Evolutionary conservation across 1,284 basidiomycete genomes (phyloP).

Genomic region (Dichomitus squalens): DNA sequence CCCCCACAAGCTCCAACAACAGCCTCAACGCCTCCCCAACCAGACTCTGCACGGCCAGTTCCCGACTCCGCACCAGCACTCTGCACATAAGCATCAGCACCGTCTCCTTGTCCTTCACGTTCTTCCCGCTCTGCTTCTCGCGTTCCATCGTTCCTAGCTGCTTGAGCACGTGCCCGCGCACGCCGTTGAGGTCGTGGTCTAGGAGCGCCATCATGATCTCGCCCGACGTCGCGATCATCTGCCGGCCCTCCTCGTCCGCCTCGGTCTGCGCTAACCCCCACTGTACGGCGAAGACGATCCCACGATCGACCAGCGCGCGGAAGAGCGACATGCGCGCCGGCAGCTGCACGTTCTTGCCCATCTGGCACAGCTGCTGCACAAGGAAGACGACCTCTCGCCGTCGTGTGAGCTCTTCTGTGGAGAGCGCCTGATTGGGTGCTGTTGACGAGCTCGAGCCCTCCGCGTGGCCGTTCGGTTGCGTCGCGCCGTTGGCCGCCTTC

Average conservation of each 20-base stretch:
- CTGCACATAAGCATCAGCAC: constrained; percentile 77
- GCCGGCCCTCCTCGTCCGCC: constrained; percentile 39
- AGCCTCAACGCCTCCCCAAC: constrained; percentile 89
- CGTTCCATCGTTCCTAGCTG: constrained; percentile 73
- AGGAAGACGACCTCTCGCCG: constrained; percentile 82
- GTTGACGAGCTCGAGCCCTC: constrained; percentile 20
- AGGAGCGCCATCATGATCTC: constrained; percentile 88
- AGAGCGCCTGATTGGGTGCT: constrained; percentile 30
- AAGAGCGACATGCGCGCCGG: constrained; percentile 88
- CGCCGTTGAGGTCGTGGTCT: constrained; percentile 90
- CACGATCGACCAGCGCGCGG: constrained; percentile 86
- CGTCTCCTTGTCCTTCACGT: constrained; percentile 68
- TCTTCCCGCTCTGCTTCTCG: constrained; percentile 55
- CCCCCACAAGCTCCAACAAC: constrained; percentile 74
- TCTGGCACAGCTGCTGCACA: constrained; percentile 90
- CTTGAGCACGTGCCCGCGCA: constrained; percentile 82
- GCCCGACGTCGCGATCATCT: constrained; percentile 80
- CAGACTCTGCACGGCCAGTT: constrained; percentile 89
- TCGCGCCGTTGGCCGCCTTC: constrained; percentile 21
- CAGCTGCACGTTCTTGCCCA: constrained; percentile 97
- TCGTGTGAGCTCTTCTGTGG: constrained; percentile 48
- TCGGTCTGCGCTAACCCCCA: constrained; percentile 71
- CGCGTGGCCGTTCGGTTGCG: constrained; percentile 30
- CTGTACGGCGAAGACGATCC: constrained; percentile 88
- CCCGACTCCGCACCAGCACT: constrained; percentile 77